Evolutionary conservation across 2,329 filamentous ascomycete genomes (phyloP), one percentile per base, ranked within the genome.

Genomic region (Aspergillus spinulosporus): DNA sequence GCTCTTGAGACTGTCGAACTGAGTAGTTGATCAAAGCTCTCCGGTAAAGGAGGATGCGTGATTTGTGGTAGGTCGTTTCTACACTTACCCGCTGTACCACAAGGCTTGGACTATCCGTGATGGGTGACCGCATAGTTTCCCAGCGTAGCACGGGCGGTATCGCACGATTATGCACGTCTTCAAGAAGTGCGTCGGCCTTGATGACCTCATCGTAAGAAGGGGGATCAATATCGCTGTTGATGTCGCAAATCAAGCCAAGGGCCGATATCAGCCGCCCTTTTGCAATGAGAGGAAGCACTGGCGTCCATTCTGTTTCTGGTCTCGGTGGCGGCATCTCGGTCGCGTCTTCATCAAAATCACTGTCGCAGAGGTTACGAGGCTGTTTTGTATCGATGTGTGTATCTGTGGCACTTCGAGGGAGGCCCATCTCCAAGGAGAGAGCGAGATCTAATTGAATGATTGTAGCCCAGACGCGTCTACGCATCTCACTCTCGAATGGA

Each of bases 301-400:
- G 45, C 14, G 45, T 48, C 45, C 45, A 48, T 36, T 48, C 45
- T 48, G 45, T 36, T 34, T 48, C 45, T 26, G 45, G 45, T 9
- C 45, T 34, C 4, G 32, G 15, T 14, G 45, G 32, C n/a, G 45
- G 45, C 9, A 48, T 34, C 6, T 34, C 31, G 14, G 3, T 21
- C 8, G 45, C 21, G 14, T 48, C 31, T 14, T 48, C 45, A 14
- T 48, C 45, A 26, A 48, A 48, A 7, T 48, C 31, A 12, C 32
- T 21, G 8, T 48, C 31, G 45, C 32, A 14, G 3, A 48, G 45
- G 7, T 48, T 48, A 2, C 31, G 45, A 11, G 31, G 32, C 45
- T 21, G 21, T 21, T 21, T 21, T 21, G 21, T 21, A 21, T 21
- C 21, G 21, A 21, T 21, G 21, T 21, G 21, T 21, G 21, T 21